Base-by-base conservation (phyloP, 1,284 basidiomycete genomes). In the Tilletia setariae region DNA sequence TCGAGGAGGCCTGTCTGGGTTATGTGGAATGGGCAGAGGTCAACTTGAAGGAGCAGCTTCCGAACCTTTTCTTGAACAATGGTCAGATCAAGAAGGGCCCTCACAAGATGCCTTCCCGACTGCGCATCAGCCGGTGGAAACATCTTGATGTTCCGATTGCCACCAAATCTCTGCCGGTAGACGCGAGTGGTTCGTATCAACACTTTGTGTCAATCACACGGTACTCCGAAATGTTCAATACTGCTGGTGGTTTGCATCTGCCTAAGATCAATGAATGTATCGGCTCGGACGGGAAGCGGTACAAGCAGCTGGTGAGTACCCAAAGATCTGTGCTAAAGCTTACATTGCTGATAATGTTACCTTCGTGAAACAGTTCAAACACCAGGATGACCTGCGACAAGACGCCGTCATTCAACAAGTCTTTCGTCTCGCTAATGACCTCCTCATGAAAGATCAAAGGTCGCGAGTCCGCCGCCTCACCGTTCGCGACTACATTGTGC, bases 321-420 rank as follows among this genome's bases (percentile, higher is more conserved):
- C 51, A 16, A 11, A n/a, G n/a, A n/a, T n/a, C n/a, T 40, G 2
- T 7, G 6, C 19, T 56, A 28, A 61, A 13, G 28, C 25, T 30
- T 15, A n/a, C 16, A 15, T 15, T 15, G n/a, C 44, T 11, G 67
- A 64, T 25, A 46, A 59, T n/a, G 43, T 23, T 44, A 1, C 16
- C 13, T 51, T 23, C 11, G n/a, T n/a, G n/a, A n/a, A n/a, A 66
- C 73, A 97, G 92, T 96, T 94, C 85, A 98, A 98, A 83, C 91
- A 92, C 13, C 88, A 90, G 83, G 87, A 90, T 21, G 95, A 98
- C 78, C 84, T 96, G 42, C 89, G 95, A 35, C 96, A 98, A 83
- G 95, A 98, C 81, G 94, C 95, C 0, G 93, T 98, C 61, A 97
- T 98, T 94, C 93, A 97, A 80, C 96, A 98, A 83, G 93, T 97